phyloP scores from a whole-genome alignment of 139 green algal species.

The Pedinophyceae sp. region DNA sequence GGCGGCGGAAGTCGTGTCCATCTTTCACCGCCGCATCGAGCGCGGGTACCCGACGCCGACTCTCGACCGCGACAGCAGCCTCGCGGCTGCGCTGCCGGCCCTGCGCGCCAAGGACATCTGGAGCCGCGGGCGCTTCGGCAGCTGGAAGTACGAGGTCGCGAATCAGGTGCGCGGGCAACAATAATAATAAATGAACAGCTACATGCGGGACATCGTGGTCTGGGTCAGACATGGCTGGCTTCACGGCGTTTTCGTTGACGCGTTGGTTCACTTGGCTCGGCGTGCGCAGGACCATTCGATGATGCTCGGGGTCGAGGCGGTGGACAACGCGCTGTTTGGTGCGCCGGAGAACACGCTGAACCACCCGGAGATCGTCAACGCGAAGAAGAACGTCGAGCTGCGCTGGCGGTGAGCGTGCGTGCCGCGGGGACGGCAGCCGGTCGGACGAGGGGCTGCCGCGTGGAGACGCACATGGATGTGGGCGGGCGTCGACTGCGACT shows the following conservation, averaged over 20 bases:
- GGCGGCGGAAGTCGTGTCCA: conserved; percentile 54
- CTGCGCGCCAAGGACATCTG: conserved; percentile 63
- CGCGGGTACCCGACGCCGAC: conserved; percentile 76
- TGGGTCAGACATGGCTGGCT: too few species aligned
- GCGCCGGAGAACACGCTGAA: conserved; percentile 66
- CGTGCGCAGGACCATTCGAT: conserved; percentile 80
- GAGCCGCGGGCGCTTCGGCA: conserved; percentile 69
- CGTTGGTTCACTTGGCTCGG: too few species aligned
- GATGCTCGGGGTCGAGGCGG: conserved; percentile 79
- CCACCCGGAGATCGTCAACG: conserved; percentile 72
- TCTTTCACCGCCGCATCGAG: conserved; percentile 69
- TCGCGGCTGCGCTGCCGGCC: conserved; percentile 68
- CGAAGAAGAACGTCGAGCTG: conserved; percentile 10
- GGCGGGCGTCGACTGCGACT: too few species aligned
- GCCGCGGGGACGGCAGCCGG: not conserved
- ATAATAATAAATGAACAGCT: too few species aligned
- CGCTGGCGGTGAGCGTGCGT: too few species aligned
- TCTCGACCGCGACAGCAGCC: conserved; percentile 50
- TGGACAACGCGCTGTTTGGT: conserved; percentile 73
- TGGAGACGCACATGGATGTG: too few species aligned
- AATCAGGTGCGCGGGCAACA: too few species aligned
- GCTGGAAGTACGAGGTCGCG: conserved; percentile 84
- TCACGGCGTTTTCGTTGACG: too few species aligned
- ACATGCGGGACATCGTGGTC: too few species aligned
- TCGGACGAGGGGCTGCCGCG: too few species aligned